Evolutionary conservation across 2,329 filamentous ascomycete genomes (phyloP).

Genomic region (Fusarium sp.): DNA sequence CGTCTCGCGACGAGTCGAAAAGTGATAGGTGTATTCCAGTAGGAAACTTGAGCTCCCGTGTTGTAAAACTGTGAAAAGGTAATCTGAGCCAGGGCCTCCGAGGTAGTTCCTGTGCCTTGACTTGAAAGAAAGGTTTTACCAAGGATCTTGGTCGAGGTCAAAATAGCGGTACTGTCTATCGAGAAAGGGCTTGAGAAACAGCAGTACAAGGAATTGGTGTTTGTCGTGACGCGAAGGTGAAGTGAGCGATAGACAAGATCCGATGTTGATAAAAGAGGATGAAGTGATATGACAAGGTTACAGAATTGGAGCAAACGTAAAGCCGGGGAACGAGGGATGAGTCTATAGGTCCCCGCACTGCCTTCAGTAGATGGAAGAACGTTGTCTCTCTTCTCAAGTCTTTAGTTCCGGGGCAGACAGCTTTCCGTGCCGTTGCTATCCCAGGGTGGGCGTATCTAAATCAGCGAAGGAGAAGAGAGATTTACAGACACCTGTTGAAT

Average conservation of each 20-base stretch:
- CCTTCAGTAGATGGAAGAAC: constrained; percentile 18
- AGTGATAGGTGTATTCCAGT: constrained; percentile 1
- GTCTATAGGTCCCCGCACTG: constrained; percentile 38
- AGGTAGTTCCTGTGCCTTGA: constrained; percentile 8
- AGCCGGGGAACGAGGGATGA: constrained; percentile 34
- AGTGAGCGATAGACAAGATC: constrained; percentile 12
- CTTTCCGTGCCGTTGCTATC: constrained; percentile 32
- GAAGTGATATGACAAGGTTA: constrained; percentile 37
- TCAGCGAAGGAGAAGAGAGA: constrained; percentile 34
- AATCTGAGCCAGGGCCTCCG: constrained; percentile 9
- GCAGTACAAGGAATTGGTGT: background rate
- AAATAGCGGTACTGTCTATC: constrained; percentile 1
- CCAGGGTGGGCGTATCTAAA: constrained; percentile 37
- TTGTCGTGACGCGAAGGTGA: constrained; percentile 7
- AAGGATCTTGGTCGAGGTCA: background rate
- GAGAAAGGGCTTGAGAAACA: constrained; percentile 1
- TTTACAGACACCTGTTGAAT: constrained; percentile 26
- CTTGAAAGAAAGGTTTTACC: background rate
- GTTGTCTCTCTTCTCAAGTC: constrained; percentile 43
- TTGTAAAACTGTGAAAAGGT: constrained; percentile 9
- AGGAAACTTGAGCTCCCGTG: constrained; percentile 6
- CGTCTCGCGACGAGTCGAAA: background rate
- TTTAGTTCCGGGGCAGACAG: constrained; percentile 35
- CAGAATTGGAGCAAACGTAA: constrained; percentile 34
- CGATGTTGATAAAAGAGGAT: constrained; percentile 29